Conservation (phyloP, 108 stramenopile genomes). For the Mediolabrus comicus region DNA sequence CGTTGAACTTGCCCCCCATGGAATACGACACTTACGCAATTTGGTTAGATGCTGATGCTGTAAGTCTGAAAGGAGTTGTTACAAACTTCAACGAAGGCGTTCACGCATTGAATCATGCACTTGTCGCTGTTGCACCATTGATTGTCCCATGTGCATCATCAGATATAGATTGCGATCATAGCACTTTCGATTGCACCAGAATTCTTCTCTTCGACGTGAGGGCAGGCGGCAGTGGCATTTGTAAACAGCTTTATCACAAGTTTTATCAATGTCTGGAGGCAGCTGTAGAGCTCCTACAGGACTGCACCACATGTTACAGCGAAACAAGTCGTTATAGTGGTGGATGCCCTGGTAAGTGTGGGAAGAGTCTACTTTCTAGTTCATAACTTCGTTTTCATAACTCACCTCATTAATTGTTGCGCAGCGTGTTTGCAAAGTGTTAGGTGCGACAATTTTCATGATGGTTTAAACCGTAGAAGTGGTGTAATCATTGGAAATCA, state of each 20-base stretch:
- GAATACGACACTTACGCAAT: conserved; percentile 91
- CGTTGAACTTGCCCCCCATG: conserved; percentile 86
- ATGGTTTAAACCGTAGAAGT: conserved; percentile 44
- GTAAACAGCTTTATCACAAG: conserved; percentile 58
- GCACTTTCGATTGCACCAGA: conserved; percentile 55
- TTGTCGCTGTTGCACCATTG: conserved; percentile 88
- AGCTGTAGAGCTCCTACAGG: conserved; percentile 67
- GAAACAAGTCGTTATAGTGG: conserved; percentile 57
- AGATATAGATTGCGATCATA: conserved; percentile 83
- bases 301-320: conserved; percentile 55
- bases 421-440: conserved; percentile 66
- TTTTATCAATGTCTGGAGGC: conserved; percentile 54
- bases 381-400: too few relatives aligned
- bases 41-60: conserved; percentile 89
- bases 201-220: conserved; percentile 73
- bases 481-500: conserved; percentile 58
- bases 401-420: too few relatives aligned
- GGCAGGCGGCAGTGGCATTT: conserved; percentile 76
- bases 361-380: too few relatives aligned
- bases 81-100: conserved; percentile 71
- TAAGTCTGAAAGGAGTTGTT: conserved; percentile 43
- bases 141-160: conserved; percentile 79
- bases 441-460: conserved; percentile 79
- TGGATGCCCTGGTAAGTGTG: conserved; percentile 59
- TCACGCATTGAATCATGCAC: conserved; percentile 91